Evolutionary conservation across 768 basidiomycete genomes (phyloP), one percentile per base, ranked within the genome.

Genomic region (Mycena leptocephala): DNA sequence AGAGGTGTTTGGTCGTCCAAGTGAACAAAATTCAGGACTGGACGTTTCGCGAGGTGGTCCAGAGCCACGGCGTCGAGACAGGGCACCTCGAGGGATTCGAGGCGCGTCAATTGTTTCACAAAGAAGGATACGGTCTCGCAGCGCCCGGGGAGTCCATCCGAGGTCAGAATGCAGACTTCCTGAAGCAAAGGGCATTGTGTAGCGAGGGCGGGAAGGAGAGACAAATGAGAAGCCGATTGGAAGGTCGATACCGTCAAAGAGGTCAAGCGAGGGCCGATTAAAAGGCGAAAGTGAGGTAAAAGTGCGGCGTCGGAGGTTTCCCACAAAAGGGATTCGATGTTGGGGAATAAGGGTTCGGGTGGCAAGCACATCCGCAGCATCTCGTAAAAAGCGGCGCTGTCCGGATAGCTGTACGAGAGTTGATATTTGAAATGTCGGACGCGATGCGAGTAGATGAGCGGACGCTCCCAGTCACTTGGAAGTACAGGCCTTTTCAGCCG

Each of bases 401-500:
- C 48, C 20, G 53, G 58, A 13, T 48, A 46, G 24, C 46, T 58
- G 53, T 58, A 39, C 67, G 53, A 69, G 58, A 5, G 24, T n/a
- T 53, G 22, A 33, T 56, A 58, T 24, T 39, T 56, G 53, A 72
- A 65, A 24, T 24, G 16, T 58, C 37, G 53, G 37, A 72, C 53
- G 32, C 71, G 71, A 33, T 22, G 63, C 24, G 71, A 26, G 30
- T 72, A 65, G 10, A 64, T 20, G 20, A 64, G 62, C 1, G 63
- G 63, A 35, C 71, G 71, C 22, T 56, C 55, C 71, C 71, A 65
- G 63, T 72, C 71, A 11, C 26, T 20, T 30, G 71, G 71, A 51
- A 72, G 39, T 13, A 72, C 37, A 30, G 62, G 51, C n/a, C 63
- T 55, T 24, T 30, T 43, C 37, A 72, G 55, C 16, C 39, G 41